Base-by-base conservation (phyloP, 2,329 filamentous ascomycete species). In the Nannizzia gypsea region DNA sequence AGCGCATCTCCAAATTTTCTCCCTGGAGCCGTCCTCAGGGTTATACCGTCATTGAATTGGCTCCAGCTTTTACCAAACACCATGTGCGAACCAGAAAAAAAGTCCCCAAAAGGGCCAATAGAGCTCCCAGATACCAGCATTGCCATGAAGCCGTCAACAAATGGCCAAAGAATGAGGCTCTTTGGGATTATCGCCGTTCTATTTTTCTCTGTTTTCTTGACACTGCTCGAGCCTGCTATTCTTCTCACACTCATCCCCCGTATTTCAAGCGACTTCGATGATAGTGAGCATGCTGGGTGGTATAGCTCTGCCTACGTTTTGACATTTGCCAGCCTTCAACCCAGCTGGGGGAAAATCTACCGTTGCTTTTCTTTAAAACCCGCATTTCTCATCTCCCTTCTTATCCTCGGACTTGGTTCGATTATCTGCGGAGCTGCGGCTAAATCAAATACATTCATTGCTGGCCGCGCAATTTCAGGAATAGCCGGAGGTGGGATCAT, bases 231-330 rank as follows among this genome's bases (percentile, higher is more conserved):
- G 9, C 20, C 20, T 26, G 75, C 74, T 0, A 75, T 76, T 55
- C 72, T 79, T 34, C 71, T 73, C 3, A 77, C 74, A 1, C 76
- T 76, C 2, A 76, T 78, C 28, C 77, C 77, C 9, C 68, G 67
- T 5, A 78, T 80, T 55, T 77, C 76, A 0, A 71, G 77, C 61
- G 67, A 77, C 28, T 79, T 79, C 64, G 68, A 77, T 48, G 73
- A 74, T 4, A 67, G 76, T 38, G 66, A 70, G 3, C 76, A 78
- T 59, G 71, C 78, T 3, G 75, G 74, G 24, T 79, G 77, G 77
- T 79, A 79, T 60, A 74, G 73, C 24, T 73, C 70, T 44, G 69
- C 73, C 2, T 77, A 76, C 62, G 64, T 77, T 6, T 64, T 78
- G n/a, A 75, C 75, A 1, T 71, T 68, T 3, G 73, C 71, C 60